Evolutionary conservation across 805 yeast species (phyloP).

Genomic region (Sugiyamaella lignohabitans): DNA sequence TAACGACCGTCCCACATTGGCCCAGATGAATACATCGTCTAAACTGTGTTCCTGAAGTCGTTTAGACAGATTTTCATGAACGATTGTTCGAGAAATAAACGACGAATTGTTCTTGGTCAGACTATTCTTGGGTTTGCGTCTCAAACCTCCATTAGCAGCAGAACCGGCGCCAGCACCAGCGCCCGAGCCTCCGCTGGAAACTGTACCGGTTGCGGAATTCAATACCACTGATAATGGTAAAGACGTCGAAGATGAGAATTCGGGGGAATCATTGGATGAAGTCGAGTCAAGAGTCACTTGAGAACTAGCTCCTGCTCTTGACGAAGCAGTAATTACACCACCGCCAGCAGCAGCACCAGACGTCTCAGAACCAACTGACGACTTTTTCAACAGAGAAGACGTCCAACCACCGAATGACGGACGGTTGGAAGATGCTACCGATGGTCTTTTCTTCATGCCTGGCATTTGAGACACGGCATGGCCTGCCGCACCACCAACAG

Average conservation of each 20-base stretch:
- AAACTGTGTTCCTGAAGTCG: conserved; percentile 28
- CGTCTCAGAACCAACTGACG: conserved; percentile 4
- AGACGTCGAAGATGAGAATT: neutral
- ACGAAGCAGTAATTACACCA: neutral
- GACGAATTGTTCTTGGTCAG: conserved; percentile 35
- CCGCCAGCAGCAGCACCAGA: conserved; percentile 4
- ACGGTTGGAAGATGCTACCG: neutral
- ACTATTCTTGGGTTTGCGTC: conserved; percentile 31
- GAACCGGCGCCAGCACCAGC: neutral
- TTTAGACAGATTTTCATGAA: conserved; percentile 30
- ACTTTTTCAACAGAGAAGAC: neutral
- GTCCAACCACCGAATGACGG: neutral
- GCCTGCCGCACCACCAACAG: conserved; percentile 12
- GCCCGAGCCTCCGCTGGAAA: neutral
- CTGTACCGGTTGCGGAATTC: conserved; percentile 1
- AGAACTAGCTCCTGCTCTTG: neutral
- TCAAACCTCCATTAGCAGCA: conserved; percentile 9
- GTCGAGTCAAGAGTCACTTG: conserved; percentile 1
- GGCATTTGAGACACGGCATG: neutral
- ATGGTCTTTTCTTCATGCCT: neutral
- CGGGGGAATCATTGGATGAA: neutral
- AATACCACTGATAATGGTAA: conserved; percentile 1
- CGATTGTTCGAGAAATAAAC: conserved; percentile 33
- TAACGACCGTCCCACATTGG: conserved; percentile 32
- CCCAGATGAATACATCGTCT: conserved; percentile 28